These are phyloP conservation scores for Curvularia sp. DNA, from an alignment of 2,329 filamentous ascomycete genomes.

Conservation along the genomic window DNA sequence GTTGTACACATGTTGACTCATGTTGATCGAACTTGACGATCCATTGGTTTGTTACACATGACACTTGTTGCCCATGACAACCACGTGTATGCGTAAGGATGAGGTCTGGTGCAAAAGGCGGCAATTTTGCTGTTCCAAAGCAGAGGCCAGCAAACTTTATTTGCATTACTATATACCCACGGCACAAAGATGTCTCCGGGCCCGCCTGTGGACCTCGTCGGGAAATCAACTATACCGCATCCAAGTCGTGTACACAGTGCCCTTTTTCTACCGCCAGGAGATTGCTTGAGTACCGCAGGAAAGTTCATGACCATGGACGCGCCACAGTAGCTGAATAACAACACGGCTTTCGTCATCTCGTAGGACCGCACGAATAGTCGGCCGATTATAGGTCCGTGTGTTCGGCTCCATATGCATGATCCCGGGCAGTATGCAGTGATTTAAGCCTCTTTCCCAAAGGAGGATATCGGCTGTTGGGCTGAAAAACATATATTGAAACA, in stretches of 20 bases:
- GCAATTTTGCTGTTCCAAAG: background rate
- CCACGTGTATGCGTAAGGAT: background rate
- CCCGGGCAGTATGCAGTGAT: background rate
- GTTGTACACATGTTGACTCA: background rate
- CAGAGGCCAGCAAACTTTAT: background rate
- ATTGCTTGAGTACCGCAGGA: background rate
- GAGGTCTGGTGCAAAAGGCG: background rate
- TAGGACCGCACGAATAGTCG: background rate
- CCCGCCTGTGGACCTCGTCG: background rate
- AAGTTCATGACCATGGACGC: too few species aligned
- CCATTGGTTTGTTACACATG: background rate
- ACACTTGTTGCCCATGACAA: background rate
- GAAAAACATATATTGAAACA: background rate
- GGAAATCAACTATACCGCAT: background rate
- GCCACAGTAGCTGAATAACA: background rate
- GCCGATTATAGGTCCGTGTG: background rate
- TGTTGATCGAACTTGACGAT: background rate
- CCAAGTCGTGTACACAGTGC: background rate
- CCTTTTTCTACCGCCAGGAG: background rate
- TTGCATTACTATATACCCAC: background rate
- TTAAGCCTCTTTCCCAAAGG: background rate
- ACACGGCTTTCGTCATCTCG: background rate
- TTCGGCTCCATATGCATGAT: background rate
- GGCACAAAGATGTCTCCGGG: background rate
- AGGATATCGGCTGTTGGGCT: background rate